phyloP scores from a whole-genome alignment of 345 rosid genomes.

The Pistacia vera region DNA sequence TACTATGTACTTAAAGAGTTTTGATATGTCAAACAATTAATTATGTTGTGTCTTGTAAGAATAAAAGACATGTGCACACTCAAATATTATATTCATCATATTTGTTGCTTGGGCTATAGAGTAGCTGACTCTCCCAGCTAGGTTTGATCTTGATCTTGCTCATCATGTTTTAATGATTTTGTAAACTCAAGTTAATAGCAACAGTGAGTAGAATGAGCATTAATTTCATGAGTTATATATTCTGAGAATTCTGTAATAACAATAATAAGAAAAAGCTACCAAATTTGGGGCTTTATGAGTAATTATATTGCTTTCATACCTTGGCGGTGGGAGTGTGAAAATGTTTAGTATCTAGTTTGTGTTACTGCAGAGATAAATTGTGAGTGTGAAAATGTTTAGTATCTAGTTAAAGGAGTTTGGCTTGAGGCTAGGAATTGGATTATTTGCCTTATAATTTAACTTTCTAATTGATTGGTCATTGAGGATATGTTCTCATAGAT shows the following conservation, averaged over 20 bases:
- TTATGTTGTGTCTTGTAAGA: slow-evolving; percentile 1
- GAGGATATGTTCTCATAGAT: slow-evolving; percentile 21
- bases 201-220: neutral
- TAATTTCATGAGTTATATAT: neutral
- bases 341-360: neutral
- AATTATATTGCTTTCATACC: neutral
- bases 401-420: neutral
- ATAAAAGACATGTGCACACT: neutral
- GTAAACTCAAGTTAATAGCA: neutral
- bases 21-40: neutral
- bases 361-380: neutral
- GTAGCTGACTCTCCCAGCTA: slow-evolving; percentile 7
- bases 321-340: neutral
- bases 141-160: neutral
- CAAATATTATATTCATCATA: neutral
- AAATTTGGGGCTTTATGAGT: neutral
- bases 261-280: neutral
- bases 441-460: neutral
- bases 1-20: too few species aligned
- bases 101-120: slow-evolving; percentile 6
- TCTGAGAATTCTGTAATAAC: neutral
- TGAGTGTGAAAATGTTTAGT: neutral
- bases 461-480: slow-evolving; percentile 5
- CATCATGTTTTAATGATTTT: slow-evolving; percentile 5
- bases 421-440: slow-evolving; percentile 5